Evolutionary conservation across 352 stramenopile genomes (phyloP), one percentile per base, ranked within the genome.

Genomic region (Hyaloperonospora arabidopsidis): DNA sequence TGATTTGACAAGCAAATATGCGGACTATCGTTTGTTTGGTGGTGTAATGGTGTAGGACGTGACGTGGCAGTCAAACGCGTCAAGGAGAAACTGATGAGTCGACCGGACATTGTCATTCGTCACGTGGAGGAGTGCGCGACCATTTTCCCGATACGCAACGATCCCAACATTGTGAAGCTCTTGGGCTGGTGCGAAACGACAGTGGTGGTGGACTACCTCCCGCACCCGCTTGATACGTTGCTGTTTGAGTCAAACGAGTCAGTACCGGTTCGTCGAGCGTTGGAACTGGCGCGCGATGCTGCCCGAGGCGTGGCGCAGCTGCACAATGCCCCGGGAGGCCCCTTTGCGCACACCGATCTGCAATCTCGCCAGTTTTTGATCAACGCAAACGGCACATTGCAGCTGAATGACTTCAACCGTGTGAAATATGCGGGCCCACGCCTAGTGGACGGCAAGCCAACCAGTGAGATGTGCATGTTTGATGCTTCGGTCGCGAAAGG

Each of bases 391-490:
- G 80, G 79, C 1, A 72, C 61, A 0, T 62, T 91, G 22, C 61
- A 74, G 49, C 50, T 93, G 22, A 93, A 93, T 45, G 83, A 93
- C 54, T 87, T 93, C 25, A 93, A 93, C 46, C 73, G 83, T 10
- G 62, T 89, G 45, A 87, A 87, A 52, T 87, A 87, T 55, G 71
- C 72, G 12, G 79, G 79, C 7, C 67, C 57, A 1, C 68, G 69
- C 6, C 39, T 74, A 1, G 54, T 74, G 5, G 45, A 79, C 13
- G 67, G 79, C 0, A 38, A 64, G 3, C 34, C 50, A 10, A 76
- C 66, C 1, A 59, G 52, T 13, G 59, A 76, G 14, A 79, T 78
- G 18, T 93, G 83, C 48, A 80, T 61, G 17, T 84, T 88, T 36
- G 50, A 65, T 13, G 86, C 84, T 19, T 57, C 57, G 4, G 72